Evolutionary conservation across 805 yeast species (phyloP).

Genomic region (Saccharomycopsis sp.): DNA sequence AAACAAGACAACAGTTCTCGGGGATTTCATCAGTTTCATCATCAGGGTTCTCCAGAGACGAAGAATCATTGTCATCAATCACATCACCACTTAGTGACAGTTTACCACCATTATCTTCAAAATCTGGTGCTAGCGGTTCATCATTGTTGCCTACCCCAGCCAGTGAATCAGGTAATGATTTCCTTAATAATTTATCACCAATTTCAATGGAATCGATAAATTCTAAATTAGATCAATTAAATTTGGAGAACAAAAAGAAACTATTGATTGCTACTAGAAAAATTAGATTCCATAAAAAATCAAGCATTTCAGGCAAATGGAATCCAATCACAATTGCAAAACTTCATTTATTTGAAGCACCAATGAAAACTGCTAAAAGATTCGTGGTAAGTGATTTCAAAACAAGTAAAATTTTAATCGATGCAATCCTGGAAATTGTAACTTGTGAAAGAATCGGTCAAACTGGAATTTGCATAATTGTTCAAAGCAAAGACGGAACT

Average conservation of each 20-base stretch:
- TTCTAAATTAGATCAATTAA: background rate
- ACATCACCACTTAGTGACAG: constrained; percentile 6
- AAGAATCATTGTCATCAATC: constrained; percentile 1
- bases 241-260: background rate
- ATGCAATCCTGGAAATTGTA: constrained; percentile 12
- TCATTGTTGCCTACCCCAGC: background rate
- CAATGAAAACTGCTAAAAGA: background rate
- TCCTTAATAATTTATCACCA: background rate
- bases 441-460: constrained; percentile 15
- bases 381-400: constrained; percentile 16
- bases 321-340: constrained; percentile 16
- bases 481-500: constrained; percentile 17
- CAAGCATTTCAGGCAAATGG: constrained; percentile 21
- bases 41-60: constrained; percentile 2
- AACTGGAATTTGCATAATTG: constrained; percentile 18
- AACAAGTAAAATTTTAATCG: constrained; percentile 15
- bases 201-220: background rate
- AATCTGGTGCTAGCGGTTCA: background rate
- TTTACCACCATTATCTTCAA: background rate
- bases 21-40: constrained; percentile 5
- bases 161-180: constrained; percentile 4
- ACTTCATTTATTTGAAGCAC: constrained; percentile 3
- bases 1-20: constrained; percentile 11
- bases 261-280: constrained; percentile 11
- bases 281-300: constrained; percentile 19